Conservation (phyloP, 768 basidiomycete species). For the Podaxis sp. region DNA sequence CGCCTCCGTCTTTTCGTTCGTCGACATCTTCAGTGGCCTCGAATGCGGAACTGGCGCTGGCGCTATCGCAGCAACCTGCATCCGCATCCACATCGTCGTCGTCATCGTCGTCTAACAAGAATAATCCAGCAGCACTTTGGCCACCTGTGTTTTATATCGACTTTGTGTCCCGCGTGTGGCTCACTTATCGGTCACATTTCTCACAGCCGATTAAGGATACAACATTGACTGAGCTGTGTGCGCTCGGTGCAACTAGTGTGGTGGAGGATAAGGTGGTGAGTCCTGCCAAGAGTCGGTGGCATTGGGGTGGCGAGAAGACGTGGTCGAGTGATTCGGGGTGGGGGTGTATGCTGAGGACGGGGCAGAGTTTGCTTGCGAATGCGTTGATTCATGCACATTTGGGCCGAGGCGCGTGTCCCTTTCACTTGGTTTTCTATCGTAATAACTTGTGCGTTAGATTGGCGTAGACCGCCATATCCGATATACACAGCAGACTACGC, state of each 20-base stretch:
- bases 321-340: constrained; percentile 45
- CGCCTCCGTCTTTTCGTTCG: constrained; percentile 41
- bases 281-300: constrained; percentile 53
- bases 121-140: constrained; percentile 57
- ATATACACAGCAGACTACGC: constrained; percentile 67
- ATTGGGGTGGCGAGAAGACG: constrained; percentile 73
- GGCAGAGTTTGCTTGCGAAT: constrained; percentile 35
- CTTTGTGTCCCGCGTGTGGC: constrained; percentile 85
- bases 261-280: constrained; percentile 21
- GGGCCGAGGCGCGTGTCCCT: constrained; percentile 39
- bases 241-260: constrained; percentile 22
- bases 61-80: constrained; percentile 23
- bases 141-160: constrained; percentile 84
- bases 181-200: constrained; percentile 91
- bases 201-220: constrained; percentile 68
- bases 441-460: constrained; percentile 53
- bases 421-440: constrained; percentile 2
- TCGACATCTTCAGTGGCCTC: constrained; percentile 32
- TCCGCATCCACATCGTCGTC: constrained; percentile 1
- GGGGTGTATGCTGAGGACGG: constrained; percentile 39
- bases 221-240: constrained; percentile 34
- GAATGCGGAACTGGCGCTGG: constrained; percentile 17
- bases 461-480: constrained; percentile 72
- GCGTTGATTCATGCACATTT: constrained; percentile 58
- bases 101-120: constrained; percentile 7